Base-by-base conservation (phyloP, 371 early-diverging fungal species). In the Blastocladiella emersonii region DNA sequence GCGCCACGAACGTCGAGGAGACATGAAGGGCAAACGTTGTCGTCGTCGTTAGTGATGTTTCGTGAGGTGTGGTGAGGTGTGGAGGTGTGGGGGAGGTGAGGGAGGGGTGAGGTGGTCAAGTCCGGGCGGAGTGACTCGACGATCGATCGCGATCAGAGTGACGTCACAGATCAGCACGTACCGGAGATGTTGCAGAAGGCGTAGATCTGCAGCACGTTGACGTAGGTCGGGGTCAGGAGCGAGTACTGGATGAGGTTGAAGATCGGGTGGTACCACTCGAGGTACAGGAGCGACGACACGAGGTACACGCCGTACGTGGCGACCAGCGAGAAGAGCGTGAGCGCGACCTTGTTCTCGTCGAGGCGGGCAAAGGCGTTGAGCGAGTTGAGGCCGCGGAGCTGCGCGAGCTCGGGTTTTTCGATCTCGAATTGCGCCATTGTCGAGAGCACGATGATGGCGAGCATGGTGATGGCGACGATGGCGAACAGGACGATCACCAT, bases 181-280 rank as follows among this genome's bases (percentile, higher is more conserved):
- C n/a, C n/a, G 68, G 89, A 89, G 0, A 86, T 88, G 73, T 91
- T 90, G 67, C 92, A 90, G 71, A 89, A 95, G 0, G 95, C 93
- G 64, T 93, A 95, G 2, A 93, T 88, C 74, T 51, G 53, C 7
- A 51, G 53, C 15, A 51, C 53, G 70, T 93, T 95, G 69, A 90
- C 79, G 66, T 85, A 92, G 34, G 88, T 85, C 7, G 93, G 93
- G 68, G 90, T 72, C 71, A 92, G 72, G 49, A 91, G 72, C 72
- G 90, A 64, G 73, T 94, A 94, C 75, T 92, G 93, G 6, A 87
- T 19, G 62, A 94, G 85, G 48, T 85, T 85, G 1, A 91, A 91
- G 44, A 95, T 69, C 91, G 92, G 90, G 73, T 95, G 95, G 90
- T 89, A 90, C 5, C 27, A 51, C 69, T 95, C 92, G 57, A 89